These are phyloP conservation scores for Penicillium sp. DNA, from an alignment of 2,329 filamentous ascomycete species.

Conservation along the genomic window DNA sequence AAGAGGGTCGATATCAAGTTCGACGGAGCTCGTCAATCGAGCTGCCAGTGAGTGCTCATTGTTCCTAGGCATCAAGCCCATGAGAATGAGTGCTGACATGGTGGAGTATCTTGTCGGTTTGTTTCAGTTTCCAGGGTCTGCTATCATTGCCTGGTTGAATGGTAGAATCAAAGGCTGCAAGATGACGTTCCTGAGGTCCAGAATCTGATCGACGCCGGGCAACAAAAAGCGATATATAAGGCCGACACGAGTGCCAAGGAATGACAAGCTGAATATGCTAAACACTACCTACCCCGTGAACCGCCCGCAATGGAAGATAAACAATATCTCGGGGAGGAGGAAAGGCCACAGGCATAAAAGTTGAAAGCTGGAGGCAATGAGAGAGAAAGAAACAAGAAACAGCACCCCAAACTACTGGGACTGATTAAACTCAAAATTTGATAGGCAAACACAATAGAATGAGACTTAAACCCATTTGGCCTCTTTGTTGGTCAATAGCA, in stretches of 20 bases:
- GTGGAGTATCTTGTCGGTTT: not conserved
- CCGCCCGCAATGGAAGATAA: not conserved
- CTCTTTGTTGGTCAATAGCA: not conserved
- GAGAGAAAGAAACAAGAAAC: not conserved
- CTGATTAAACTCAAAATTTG: conserved; percentile 5
- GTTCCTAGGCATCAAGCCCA: conserved; percentile 18
- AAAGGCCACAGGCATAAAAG: not conserved
- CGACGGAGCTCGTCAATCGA: conserved; percentile 21
- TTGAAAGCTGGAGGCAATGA: not conserved
- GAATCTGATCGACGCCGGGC: not conserved
- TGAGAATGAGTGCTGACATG: conserved; percentile 18
- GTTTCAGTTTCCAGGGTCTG: not conserved
- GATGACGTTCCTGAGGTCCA: not conserved
- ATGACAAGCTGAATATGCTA: not conserved
- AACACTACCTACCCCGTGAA: not conserved
- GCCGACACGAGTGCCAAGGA: not conserved
- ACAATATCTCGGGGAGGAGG: not conserved
- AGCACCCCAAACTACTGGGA: not conserved
- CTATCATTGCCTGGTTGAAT: not conserved
- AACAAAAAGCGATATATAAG: not conserved
- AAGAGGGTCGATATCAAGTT: conserved; percentile 36
- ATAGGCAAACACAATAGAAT: not conserved
- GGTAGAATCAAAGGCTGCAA: not conserved
- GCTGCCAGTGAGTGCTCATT: conserved; percentile 20
- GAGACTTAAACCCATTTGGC: not conserved